phyloP scores from a whole-genome alignment of 108 stramenopile genomes.

The Schizochytrium sp. region DNA sequence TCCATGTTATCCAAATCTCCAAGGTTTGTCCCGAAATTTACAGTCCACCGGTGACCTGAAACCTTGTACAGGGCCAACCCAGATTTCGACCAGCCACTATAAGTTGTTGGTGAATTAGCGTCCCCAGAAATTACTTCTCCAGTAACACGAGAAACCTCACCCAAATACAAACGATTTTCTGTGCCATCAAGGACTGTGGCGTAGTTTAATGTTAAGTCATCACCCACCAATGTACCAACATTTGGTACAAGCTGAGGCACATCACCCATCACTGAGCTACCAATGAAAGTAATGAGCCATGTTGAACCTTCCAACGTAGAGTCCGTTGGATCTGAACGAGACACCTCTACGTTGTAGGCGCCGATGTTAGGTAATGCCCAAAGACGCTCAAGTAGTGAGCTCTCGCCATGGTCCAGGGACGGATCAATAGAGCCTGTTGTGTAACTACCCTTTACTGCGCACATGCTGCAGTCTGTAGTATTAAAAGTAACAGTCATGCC shows the following conservation, averaged over 20 bases:
- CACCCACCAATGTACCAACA: background rate
- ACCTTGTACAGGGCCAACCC: constrained; percentile 72
- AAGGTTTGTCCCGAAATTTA: constrained; percentile 75
- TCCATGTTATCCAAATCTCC: constrained; percentile 69
- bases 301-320: background rate
- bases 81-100: background rate
- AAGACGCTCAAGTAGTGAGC: constrained; percentile 11
- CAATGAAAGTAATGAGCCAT: constrained; percentile 29
- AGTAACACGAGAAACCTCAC: background rate
- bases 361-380: constrained; percentile 35
- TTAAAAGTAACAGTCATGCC: constrained; percentile 51
- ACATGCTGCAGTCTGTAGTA: constrained; percentile 39
- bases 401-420: background rate
- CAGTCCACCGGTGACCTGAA: constrained; percentile 75
- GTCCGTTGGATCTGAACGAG: background rate
- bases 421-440: constrained; percentile 36
- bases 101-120: constrained; percentile 4
- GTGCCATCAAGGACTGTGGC: constrained; percentile 29
- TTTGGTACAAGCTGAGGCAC: background rate
- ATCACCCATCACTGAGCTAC: background rate
- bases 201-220: background rate
- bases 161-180: constrained; percentile 32
- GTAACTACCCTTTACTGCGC: constrained; percentile 7
- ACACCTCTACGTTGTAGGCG: constrained; percentile 17
- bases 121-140: constrained; percentile 36